Evolutionary conservation across 2,329 filamentous ascomycete species (phyloP), one percentile per base, ranked within the genome.

Genomic region (Metarhizium album): DNA sequence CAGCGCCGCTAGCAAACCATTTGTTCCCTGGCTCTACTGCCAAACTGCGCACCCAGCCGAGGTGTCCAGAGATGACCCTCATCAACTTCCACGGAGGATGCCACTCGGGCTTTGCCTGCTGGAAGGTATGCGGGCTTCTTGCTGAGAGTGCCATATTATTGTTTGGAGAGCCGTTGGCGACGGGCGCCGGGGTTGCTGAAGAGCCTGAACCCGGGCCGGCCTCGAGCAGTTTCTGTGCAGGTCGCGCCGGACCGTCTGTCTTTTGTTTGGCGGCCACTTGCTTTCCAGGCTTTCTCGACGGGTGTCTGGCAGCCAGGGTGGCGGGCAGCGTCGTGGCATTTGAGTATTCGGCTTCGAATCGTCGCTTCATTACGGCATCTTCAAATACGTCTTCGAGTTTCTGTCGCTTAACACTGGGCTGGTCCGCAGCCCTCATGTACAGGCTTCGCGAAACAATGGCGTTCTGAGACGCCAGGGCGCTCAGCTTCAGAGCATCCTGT

Each of bases 51-150:
- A 98, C 93, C 93, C 93, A 98, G 24, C 93, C 93, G 59, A 98
- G 70, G 66, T 97, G 93, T 16, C 94, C 93, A 1, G 90, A 95
- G 57, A 98, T 95, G 54, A 98, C 94, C 54, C 93, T 82, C 86
- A 95, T 94, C 53, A 97, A 76, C 77, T 96, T 97, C 93, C 94
- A 98, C 13, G 94, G 94, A 54, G 90, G 82, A 66, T 98, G 93
- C 93, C 93, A 98, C 52, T 96, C 86, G 1, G 94, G 94, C 66
- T 84, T 89, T 52, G 83, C 75, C 57, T 67, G 67, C 53, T 68
- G 62, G 38, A 67, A 54, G 13, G 58, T 51, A 16, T 62, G 55
- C 4, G 55, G 46, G 7, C 63, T 66, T 45, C 63, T 60, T 13
- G 62, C 62, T 1, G 62, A 59, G 38, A 70, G 51, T 47, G 61